Evolutionary conservation across 345 rosid species (phyloP).

Genomic region (Salix brachista): DNA sequence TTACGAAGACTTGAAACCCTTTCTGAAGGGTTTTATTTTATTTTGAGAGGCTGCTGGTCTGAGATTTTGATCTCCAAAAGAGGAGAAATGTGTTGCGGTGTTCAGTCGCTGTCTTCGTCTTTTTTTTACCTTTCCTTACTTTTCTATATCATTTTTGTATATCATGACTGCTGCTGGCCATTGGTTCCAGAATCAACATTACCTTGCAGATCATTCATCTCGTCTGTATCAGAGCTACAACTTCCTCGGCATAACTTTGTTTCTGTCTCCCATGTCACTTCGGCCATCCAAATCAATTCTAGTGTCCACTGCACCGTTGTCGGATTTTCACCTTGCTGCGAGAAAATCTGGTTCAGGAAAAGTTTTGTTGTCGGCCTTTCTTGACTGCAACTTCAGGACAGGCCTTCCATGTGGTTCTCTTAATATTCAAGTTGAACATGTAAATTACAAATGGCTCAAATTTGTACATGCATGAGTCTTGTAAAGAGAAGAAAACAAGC

Average conservation of each 20-base stretch:
- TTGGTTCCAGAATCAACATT: too few species aligned
- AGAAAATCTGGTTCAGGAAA: conserved; percentile 5
- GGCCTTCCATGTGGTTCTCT: too few species aligned
- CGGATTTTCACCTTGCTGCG: background rate
- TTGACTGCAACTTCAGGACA: conserved; percentile 6
- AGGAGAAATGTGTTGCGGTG: too few species aligned
- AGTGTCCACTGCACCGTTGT: background rate
- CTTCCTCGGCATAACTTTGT: background rate
- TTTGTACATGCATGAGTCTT: too few species aligned
- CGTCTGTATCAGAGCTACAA: background rate
- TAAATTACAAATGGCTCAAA: too few species aligned
- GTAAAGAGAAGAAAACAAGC: too few species aligned
- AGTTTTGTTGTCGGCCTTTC: conserved; percentile 11
- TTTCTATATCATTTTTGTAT: background rate
- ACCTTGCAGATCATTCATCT: background rate
- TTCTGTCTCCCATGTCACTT: background rate
- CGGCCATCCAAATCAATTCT: background rate
- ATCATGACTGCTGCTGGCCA: too few species aligned
- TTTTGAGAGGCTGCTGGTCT: background rate
- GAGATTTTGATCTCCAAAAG: too few species aligned
- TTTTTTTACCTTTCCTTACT: conserved; percentile 1
- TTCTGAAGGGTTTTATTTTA: background rate
- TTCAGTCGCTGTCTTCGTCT: background rate
- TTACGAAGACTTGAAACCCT: too few species aligned
- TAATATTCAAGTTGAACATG: too few species aligned